phyloP scores from a whole-genome alignment of 2,329 filamentous ascomycete species.

The Diatrype stigma region DNA sequence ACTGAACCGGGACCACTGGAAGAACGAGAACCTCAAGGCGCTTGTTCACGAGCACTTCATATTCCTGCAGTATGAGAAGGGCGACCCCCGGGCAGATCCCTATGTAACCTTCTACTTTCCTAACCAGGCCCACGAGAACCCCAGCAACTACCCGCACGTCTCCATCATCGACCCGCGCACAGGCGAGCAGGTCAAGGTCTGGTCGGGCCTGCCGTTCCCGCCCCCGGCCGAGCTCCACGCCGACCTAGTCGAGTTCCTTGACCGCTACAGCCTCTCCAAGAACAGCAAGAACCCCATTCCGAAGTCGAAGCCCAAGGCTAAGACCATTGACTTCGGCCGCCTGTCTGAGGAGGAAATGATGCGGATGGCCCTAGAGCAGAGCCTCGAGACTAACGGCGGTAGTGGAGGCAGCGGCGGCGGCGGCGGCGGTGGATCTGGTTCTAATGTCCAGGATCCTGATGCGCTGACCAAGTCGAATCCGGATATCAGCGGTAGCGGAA shows the following conservation, averaged over 20 bases:
- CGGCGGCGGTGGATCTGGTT: conserved; percentile 34
- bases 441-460: conserved; percentile 76
- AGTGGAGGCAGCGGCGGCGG: conserved; percentile 35
- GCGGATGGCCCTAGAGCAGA: conserved; percentile 88
- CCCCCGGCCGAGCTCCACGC: conserved; percentile 77
- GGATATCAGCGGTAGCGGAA: conserved; percentile 41
- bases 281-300: conserved; percentile 92
- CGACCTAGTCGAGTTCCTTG: conserved; percentile 92
- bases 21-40: conserved; percentile 73
- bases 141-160: conserved; percentile 92
- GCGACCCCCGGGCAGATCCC: conserved; percentile 70
- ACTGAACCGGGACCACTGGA: conserved; percentile 94
- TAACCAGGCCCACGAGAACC: conserved; percentile 64
- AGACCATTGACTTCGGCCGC: conserved; percentile 70
- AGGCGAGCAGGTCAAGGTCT: conserved; percentile 94
- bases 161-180: conserved; percentile 94
- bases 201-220: conserved; percentile 81
- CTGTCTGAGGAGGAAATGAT: conserved; percentile 99
- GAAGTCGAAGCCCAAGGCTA: conserved; percentile 67
- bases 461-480: conserved; percentile 68
- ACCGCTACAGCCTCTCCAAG: conserved; percentile 84
- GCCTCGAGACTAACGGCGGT: conserved; percentile 57
- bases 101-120: conserved; percentile 90
- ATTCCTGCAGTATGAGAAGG: conserved; percentile 90
- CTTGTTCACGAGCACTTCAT: conserved; percentile 88